These are phyloP conservation scores for Boletus fagicola DNA, from an alignment of 768 basidiomycete genomes.

Conservation along the genomic window DNA sequence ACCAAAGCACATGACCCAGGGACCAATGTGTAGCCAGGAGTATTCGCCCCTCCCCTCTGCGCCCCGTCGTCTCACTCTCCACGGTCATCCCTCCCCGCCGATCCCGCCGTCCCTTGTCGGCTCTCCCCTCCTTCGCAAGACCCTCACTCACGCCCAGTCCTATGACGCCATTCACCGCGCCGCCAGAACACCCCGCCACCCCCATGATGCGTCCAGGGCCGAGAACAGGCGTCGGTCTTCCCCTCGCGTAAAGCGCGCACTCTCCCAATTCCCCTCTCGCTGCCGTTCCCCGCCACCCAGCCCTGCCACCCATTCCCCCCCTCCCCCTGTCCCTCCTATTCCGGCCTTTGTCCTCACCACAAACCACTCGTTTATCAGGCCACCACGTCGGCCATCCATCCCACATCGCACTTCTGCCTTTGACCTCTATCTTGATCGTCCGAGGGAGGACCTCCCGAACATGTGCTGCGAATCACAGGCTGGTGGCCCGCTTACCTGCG, in stretches of 20 bases:
- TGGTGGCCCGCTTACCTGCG: constrained; percentile 43
- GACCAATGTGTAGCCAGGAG: too few species aligned
- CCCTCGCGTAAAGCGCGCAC: constrained; percentile 33
- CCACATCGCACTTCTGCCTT: not conserved
- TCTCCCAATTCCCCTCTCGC: constrained; percentile 33
- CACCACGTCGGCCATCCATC: not conserved
- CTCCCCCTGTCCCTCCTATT: constrained; percentile 59
- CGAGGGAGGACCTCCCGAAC: not conserved
- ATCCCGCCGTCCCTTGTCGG: not conserved
- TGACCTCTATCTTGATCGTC: constrained; percentile 6
- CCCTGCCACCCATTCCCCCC: constrained; percentile 40
- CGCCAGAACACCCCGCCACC: constrained; percentile 26
- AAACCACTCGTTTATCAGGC: constrained; percentile 32
- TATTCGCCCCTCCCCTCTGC: too few species aligned
- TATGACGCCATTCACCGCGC: not conserved
- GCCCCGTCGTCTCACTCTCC: not conserved
- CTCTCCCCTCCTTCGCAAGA: not conserved
- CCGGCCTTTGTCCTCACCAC: constrained; percentile 44
- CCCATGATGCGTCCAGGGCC: constrained; percentile 13
- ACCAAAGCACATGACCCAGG: too few species aligned
- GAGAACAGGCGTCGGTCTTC: not conserved
- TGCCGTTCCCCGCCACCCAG: constrained; percentile 54
- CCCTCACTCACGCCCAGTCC: not conserved
- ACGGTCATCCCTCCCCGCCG: not conserved
- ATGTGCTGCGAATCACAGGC: constrained; percentile 15